A percentile compares a stretch with the other conserved stretches of the same genome.
Conservation (phyloP, 73 alveolate species). For the Halteria grandinella region DNA sequence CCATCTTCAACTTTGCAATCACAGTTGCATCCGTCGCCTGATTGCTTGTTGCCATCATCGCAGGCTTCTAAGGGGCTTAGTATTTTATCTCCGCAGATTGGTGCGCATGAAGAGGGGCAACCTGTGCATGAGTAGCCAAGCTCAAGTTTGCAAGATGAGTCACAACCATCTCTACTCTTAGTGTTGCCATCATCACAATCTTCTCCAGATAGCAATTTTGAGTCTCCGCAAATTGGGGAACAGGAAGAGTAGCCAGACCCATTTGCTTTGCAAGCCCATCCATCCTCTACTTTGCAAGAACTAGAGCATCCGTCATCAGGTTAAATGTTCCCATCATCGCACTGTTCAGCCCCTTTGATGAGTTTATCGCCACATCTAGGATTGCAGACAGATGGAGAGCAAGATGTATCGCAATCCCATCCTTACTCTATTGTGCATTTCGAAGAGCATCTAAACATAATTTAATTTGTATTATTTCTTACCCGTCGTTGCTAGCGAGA, state of each 20-base stretch:
- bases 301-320: conserved; percentile 66
- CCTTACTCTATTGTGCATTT: no score
- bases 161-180: conserved; percentile 33
- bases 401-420: no score
- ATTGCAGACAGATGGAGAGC: no score
- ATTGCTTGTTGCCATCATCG: conserved; percentile 62
- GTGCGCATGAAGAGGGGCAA: conserved; percentile 2
- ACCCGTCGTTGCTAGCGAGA: conserved; percentile 36
- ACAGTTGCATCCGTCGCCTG: conserved; percentile 62
- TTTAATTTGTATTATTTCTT: conserved; percentile 28
- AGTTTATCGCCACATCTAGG: no score
- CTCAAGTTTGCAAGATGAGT: neutral
- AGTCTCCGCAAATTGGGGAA: conserved; percentile 20
- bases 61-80: neutral
- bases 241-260: no score
- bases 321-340: conserved; percentile 72
- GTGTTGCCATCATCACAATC: conserved; percentile 24
- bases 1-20: conserved; percentile 64
- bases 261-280: conserved; percentile 61
- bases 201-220: neutral
- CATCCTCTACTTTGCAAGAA: conserved; percentile 46
- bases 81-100: no score
- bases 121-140: conserved; percentile 46
- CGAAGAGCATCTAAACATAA: no score
- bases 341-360: no score